Evolutionary conservation across 164 flowering plant genomes (phyloP).

Genomic region (Saururus chinensis): DNA sequence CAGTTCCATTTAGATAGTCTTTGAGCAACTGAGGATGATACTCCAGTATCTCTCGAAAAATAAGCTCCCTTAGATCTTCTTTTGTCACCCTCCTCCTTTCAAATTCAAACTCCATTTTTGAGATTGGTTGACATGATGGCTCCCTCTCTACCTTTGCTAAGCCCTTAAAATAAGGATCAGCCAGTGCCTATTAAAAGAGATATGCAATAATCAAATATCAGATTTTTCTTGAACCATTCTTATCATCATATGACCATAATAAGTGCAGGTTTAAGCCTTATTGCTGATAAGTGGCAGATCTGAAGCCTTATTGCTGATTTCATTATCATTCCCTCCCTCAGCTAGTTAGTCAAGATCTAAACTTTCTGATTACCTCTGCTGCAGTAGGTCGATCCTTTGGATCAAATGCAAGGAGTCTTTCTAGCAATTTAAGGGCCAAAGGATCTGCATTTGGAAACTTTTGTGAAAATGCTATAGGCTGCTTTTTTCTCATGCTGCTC

Average conservation of each 20-base stretch:
- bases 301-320: neutral
- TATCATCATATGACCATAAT: too few species aligned
- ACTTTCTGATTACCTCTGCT: slow-evolving; percentile 50
- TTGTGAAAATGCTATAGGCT: slow-evolving; percentile 58
- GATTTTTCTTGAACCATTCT: neutral
- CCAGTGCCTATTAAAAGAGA: slow-evolving; percentile 49
- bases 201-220: too few species aligned
- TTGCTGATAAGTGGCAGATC: neutral
- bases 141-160: slow-evolving; percentile 77
- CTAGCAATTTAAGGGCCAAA: slow-evolving; percentile 55
- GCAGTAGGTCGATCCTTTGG: slow-evolving; percentile 96
- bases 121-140: slow-evolving; percentile 83
- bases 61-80: slow-evolving; percentile 77
- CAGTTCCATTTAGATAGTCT: slow-evolving; percentile 73
- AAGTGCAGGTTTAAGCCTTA: too few species aligned
- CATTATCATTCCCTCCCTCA: neutral
- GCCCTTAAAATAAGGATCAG: slow-evolving; percentile 88
- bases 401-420: slow-evolving; percentile 84
- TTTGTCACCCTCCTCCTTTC: slow-evolving; percentile 81
- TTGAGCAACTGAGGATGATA: slow-evolving; percentile 86
- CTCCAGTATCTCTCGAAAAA: slow-evolving; percentile 79
- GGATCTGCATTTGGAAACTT: slow-evolving; percentile 96
- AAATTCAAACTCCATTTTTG: slow-evolving; percentile 89
- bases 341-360: neutral
- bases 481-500: slow-evolving; percentile 84